These are phyloP conservation scores for Colletotrichum theobromicola DNA, from an alignment of 2,329 filamentous ascomycete species.

Conservation along the genomic window DNA sequence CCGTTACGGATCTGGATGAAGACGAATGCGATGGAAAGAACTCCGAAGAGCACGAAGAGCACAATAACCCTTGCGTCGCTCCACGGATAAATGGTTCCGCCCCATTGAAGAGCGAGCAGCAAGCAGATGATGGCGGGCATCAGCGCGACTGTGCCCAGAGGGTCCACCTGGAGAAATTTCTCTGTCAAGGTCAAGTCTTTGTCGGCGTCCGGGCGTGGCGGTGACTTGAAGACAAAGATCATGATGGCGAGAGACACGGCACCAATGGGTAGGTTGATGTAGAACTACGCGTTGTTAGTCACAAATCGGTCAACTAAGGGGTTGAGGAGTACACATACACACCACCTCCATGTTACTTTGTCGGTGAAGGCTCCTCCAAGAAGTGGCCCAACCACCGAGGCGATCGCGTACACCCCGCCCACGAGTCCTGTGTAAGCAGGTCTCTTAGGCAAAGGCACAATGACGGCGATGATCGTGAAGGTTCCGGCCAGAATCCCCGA, in stretches of 20 bases:
- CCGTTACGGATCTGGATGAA: conserved; percentile 34
- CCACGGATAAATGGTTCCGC: conserved; percentile 38
- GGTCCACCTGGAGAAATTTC: conserved; percentile 26
- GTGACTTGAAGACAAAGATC: conserved; percentile 27
- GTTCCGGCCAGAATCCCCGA: conserved; percentile 38
- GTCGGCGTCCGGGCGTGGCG: not conserved
- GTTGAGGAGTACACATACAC: conserved; percentile 14
- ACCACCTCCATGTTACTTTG: conserved; percentile 36
- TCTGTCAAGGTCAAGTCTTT: not conserved
- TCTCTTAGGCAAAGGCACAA: conserved; percentile 34
- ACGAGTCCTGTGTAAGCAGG: conserved; percentile 43
- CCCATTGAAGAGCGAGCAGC: conserved; percentile 50
- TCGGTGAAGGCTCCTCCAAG: conserved; percentile 33
- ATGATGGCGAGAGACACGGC: conserved; percentile 27
- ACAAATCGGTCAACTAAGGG: not conserved
- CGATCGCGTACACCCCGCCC: conserved; percentile 42
- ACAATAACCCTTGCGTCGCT: conserved; percentile 32
- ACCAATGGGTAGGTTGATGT: conserved; percentile 33
- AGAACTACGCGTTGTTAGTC: conserved; percentile 17
- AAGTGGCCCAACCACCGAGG: conserved; percentile 27
- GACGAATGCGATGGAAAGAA: conserved; percentile 33
- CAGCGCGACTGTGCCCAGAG: conserved; percentile 23
- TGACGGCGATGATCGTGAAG: conserved; percentile 41
- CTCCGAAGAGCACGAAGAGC: conserved; percentile 34
- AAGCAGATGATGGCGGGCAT: conserved; percentile 39